Conservation (phyloP, 345 rosid species). For the Acer yangbiense region DNA sequence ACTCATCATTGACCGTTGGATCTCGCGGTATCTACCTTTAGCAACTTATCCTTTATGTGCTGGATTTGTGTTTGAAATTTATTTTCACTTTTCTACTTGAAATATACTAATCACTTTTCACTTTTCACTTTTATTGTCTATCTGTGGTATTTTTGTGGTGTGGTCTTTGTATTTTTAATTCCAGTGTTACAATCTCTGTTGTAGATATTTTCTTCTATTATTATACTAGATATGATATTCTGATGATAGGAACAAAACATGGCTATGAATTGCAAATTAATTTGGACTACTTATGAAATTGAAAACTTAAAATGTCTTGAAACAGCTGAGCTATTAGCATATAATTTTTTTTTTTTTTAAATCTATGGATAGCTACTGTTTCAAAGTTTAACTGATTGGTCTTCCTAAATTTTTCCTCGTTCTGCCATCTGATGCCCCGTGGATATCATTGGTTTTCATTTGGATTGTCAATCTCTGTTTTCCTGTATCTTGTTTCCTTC, state of each 20-base stretch:
- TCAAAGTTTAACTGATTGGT: background rate
- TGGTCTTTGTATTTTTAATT: background rate
- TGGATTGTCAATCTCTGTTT: background rate
- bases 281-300: background rate
- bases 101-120: background rate
- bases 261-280: background rate
- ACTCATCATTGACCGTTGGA: conserved; percentile 78
- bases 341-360: background rate
- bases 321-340: too few species aligned
- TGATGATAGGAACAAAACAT: background rate
- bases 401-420: background rate
- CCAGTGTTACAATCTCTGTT: background rate
- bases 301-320: too few species aligned
- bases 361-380: background rate
- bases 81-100: background rate
- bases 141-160: background rate
- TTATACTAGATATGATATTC: background rate
- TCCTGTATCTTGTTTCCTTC: background rate
- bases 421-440: background rate
- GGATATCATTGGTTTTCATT: background rate
- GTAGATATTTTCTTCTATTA: background rate
- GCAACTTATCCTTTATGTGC: background rate
- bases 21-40: conserved; percentile 53
- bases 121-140: too few species aligned
- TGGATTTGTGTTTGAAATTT: background rate